Base-by-base conservation (phyloP, 176 grass and related monocot genomes). In the Rhynchospora tenuis region DNA sequence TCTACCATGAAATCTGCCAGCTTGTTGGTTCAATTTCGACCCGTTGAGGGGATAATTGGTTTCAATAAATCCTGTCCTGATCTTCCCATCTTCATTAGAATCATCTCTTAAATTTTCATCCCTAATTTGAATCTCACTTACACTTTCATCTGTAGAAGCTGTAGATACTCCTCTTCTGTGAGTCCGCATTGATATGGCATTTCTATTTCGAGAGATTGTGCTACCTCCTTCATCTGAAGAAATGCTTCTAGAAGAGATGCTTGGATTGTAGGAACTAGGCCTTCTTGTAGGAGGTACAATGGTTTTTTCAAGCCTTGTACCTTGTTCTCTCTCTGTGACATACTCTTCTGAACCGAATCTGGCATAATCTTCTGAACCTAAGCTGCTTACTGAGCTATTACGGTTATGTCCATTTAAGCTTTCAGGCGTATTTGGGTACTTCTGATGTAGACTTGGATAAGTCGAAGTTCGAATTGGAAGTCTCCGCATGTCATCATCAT, bases 201-300 rank as follows among this genome's bases (percentile, higher is more conserved):
- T 6, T 19, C 0, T 3, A 82, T 82, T 82, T 14, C 80, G 80
- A 0, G 57, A 65, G 24, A 65, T 33, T 19, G 44, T 68, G 67
- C 80, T 82, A 27, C 57, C 42, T 17, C 80, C 61, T 42, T 81
- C 80, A 65, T 82, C 80, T 31, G 80, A 82, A 54, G 80, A 82
- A 11, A 54, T 64, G 80, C 80, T 82, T 82, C 6, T 68, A 67
- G 80, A 82, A 82, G 80, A 82, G 42, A 0, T 23, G 54, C 80
- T 82, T 16, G 2, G 2, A 45, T 22, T 29, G 59, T 63, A 81
- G 2, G 31, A 45, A 63, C 38, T 16, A 47, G 33, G 10, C 58
- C 19, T 81, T 64, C 45, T 78, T 29, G 13, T 10, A 62, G 59
- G 44, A 50, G 80, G 19, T 64, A 81, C 10, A 46, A 67, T 26